Percentiles rank a stretch among this genome's conserved stretches.
Conservation (phyloP, 306 rosid species). For the Prunus dulcis region DNA sequence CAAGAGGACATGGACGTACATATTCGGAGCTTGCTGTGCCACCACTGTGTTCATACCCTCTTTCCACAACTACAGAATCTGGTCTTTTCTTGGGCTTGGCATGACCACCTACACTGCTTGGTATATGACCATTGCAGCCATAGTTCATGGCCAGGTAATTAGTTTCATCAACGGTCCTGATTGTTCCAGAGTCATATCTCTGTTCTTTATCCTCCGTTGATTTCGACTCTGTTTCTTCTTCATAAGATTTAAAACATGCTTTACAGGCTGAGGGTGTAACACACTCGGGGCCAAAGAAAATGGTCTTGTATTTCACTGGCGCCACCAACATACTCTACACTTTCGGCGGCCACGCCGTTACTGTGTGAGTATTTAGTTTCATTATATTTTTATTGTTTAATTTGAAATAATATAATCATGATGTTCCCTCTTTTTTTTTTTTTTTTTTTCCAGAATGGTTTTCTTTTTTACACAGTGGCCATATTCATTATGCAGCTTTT, state of each 20-base stretch:
- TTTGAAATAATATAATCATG: neutral
- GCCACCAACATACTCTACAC: constrained; percentile 95
- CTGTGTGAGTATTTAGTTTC: constrained; percentile 58
- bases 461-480: neutral
- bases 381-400: neutral
- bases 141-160: constrained; percentile 77
- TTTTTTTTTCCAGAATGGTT: neutral
- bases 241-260: neutral
- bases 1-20: constrained; percentile 95
- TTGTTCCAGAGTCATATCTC: neutral
- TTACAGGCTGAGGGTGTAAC: constrained; percentile 68
- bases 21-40: constrained; percentile 96
- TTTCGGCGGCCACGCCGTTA: constrained; percentile 98
- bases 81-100: constrained; percentile 97
- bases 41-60: constrained; percentile 96
- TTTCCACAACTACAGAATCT: constrained; percentile 86
- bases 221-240: neutral
- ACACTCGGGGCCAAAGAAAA: constrained; percentile 70
- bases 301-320: constrained; percentile 91
- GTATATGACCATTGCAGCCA: constrained; percentile 83
- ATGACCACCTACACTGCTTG: constrained; percentile 98
- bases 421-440: neutral
- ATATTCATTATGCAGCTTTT: constrained; percentile 43
- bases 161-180: neutral
- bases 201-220: neutral